Evolutionary conservation across 1,284 basidiomycete species (phyloP).

Genomic region (Somion occarium): DNA sequence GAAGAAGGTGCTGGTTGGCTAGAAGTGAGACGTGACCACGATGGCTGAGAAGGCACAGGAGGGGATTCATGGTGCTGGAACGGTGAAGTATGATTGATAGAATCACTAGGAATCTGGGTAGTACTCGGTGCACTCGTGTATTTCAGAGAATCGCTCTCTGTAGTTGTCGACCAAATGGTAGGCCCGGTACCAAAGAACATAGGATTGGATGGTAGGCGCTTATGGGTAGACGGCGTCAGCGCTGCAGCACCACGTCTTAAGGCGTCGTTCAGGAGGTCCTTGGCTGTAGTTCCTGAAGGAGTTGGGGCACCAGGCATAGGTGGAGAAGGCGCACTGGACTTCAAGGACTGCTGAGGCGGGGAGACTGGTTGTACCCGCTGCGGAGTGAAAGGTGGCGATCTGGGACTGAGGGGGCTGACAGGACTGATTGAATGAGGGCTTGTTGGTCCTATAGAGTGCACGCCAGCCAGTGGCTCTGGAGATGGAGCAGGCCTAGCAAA

Average conservation of each 20-base stretch:
- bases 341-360: constrained; percentile 9
- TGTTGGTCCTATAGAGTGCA: background rate
- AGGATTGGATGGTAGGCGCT: constrained; percentile 24
- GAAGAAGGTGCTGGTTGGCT: background rate
- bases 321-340: constrained; percentile 10
- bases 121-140: constrained; percentile 3
- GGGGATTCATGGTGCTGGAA: background rate
- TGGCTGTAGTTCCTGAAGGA: constrained; percentile 43
- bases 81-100: background rate
- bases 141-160: background rate
- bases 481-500: background rate
- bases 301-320: constrained; percentile 10
- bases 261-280: constrained; percentile 58
- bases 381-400: constrained; percentile 3
- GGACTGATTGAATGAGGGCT: constrained; percentile 2
- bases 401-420: constrained; percentile 3
- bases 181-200: constrained; percentile 26
- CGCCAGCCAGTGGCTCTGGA: background rate
- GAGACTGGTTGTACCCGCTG: constrained; percentile 13
- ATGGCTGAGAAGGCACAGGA: background rate
- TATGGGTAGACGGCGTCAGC: constrained; percentile 18
- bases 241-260: constrained; percentile 26
- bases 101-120: background rate
- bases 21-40: background rate
- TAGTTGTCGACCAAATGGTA: constrained; percentile 12